Base-by-base conservation (phyloP, 2,329 filamentous ascomycete genomes). In the Dactylellina drechsleri region DNA sequence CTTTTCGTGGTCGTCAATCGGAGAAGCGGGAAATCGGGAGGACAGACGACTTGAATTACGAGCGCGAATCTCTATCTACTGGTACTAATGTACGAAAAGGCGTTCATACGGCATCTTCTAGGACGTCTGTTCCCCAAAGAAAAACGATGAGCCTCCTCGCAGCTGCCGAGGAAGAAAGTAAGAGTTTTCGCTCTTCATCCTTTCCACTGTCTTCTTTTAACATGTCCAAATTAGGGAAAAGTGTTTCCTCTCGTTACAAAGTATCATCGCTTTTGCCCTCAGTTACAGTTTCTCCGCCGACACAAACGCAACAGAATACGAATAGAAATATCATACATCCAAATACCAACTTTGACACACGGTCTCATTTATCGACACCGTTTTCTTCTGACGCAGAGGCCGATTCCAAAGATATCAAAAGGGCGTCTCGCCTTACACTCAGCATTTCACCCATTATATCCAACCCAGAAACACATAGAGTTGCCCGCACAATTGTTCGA, bases 321-420 rank as follows among this genome's bases (percentile, higher is more conserved):
- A 83, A 79, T 76, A 89, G 88, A 80, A 80, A 85, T 0, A 85
- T 86, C 1, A 87, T 95, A 10, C 93, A 96, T 81, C 93, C 93
- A 0, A 88, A 88, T 62, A 96, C 92, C 10, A 95, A 90, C 80
- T 97, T 93, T 80, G 93, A 97, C 83, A 1, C 81, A 84, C 80
- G 83, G 86, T 82, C 90, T 83, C 83, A 84, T 31, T 78, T 84
- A 49, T 85, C 85, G 2, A 89, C 87, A 0, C 88, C 88, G 0
- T 86, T 93, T 68, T 91, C 92, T 77, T 96, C 92, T 1, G 95
- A 98, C 72, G 90, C 93, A 36, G 93, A 97, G 81, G 90, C 90
- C 23, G 92, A 96, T 68, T 85, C 93, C 57, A 89, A 88, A 28
- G 93, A 97, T 78, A 92, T 98, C 78, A 92, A 91, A 82, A 88